These are phyloP conservation scores for Arthrobotrys pseudoclavata DNA, from an alignment of 2,329 filamentous ascomycete species.

Conservation along the genomic window DNA sequence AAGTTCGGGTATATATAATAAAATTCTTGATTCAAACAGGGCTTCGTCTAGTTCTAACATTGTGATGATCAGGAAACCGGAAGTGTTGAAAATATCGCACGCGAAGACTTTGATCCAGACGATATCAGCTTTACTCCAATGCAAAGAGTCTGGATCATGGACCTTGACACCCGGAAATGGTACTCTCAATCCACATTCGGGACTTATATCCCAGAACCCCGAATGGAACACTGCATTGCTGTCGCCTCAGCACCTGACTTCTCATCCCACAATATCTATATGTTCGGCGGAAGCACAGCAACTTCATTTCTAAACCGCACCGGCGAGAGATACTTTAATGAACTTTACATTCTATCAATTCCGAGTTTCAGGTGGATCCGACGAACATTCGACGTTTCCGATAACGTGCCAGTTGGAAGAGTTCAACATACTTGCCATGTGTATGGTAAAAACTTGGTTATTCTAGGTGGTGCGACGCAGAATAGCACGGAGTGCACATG, in stretches of 20 bases:
- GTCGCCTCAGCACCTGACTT: constrained; percentile 67
- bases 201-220: constrained; percentile 65
- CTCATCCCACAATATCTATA: constrained; percentile 69
- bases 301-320: constrained; percentile 46
- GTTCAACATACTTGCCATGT: constrained; percentile 56
- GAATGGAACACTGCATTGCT: constrained; percentile 68
- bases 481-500: constrained; percentile 47
- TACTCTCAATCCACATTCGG: constrained; percentile 64
- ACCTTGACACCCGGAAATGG: constrained; percentile 67
- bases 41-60: background rate
- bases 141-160: constrained; percentile 60
- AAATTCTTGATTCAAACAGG: background rate
- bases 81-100: constrained; percentile 22
- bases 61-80: constrained; percentile 27
- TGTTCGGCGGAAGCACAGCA: constrained; percentile 69
- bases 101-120: constrained; percentile 36
- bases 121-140: constrained; percentile 50
- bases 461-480: constrained; percentile 47
- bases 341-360: constrained; percentile 52
- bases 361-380: constrained; percentile 57
- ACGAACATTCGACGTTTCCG: constrained; percentile 29
- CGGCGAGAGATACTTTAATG: constrained; percentile 47
- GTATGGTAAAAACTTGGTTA: constrained; percentile 45
- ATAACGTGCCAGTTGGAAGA: constrained; percentile 35
- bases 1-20: constrained; percentile 36